Evolutionary conservation across 371 early-diverging fungal genomes (phyloP), one percentile per base, ranked within the genome.

Genomic region (Dinochytrium kinnereticum): DNA sequence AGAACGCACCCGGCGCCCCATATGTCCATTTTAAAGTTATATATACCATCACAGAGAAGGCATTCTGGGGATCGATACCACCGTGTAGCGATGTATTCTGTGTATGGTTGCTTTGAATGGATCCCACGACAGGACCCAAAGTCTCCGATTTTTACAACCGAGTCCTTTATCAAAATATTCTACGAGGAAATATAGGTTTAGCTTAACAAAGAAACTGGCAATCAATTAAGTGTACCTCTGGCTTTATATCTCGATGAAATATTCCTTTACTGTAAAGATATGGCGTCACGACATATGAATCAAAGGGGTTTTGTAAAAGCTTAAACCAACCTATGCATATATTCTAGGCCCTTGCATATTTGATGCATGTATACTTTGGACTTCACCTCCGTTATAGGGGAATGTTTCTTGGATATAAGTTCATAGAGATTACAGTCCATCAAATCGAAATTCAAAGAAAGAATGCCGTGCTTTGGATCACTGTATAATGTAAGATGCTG

Each of bases 21-120:
- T 0, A 90, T 80, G 79, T 91, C 92, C 79, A 91, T 86, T 59
- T 83, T 85, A 76, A 81, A 87, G 70, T 79, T 80, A 74, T 91
- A 91, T 38, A 79, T 76, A 24, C 86, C 87, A 67, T 85, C 82
- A 38, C 82, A 81, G 10, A 91, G 80, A 15, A 91, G 82, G 51
- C 89, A 85, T 69, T 91, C 91, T 19, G 91, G 91, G 7, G 89
- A 79, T 40, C 91, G 85, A 68, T 87, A 91, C 87, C 89, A 90
- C 70, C 89, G 73, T 0, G 89, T 88, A 13, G 91, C 90, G 65
- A 91, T 90, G 80, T 91, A 91, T 70, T 87, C 88, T 34, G 87
- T 88, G 68, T 81, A 84, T 37, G 89, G 90, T 69, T 80, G 88
- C 28, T 81, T 81, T n/a, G 87, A 82, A 72, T 88, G 85, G 68